These are phyloP conservation scores for Paramecium pentaurelia DNA, from an alignment of 73 alveolate species.

Conservation along the genomic window DNA sequence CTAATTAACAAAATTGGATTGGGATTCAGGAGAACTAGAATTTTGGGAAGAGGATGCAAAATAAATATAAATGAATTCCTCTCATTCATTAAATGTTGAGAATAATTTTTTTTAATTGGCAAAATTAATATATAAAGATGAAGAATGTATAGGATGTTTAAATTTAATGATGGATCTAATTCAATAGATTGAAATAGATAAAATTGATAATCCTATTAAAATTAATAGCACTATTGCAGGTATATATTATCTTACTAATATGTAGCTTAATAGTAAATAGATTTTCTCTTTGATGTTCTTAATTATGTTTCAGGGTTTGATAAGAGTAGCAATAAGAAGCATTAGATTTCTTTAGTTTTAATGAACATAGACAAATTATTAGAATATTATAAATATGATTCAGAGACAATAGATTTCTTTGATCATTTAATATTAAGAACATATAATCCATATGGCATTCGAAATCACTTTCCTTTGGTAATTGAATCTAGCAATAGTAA, in stretches of 20 bases:
- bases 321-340: not conserved
- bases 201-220: not conserved
- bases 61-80: not conserved
- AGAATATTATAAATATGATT: constrained; percentile 33
- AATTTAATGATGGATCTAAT: not conserved
- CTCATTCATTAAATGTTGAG: not conserved
- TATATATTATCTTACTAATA: not conserved
- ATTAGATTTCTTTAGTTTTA: constrained; percentile 13
- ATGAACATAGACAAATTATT: constrained; percentile 38
- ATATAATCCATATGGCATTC: not conserved
- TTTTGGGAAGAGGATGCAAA: constrained; percentile 42
- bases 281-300: not conserved
- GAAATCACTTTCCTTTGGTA: constrained; percentile 1
- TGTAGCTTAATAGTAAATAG: not conserved
- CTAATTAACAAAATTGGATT: not conserved
- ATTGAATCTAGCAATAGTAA: not conserved
- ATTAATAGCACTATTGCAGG: not conserved
- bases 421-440: constrained; percentile 45
- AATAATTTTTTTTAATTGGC: not conserved
- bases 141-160: not conserved
- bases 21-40: not conserved
- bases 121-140: not conserved
- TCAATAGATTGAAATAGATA: not conserved
- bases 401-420: constrained; percentile 24
- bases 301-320: not conserved